phyloP scores from a whole-genome alignment of 2,329 filamentous ascomycete genomes.

The Cordyceps tenuipes region DNA sequence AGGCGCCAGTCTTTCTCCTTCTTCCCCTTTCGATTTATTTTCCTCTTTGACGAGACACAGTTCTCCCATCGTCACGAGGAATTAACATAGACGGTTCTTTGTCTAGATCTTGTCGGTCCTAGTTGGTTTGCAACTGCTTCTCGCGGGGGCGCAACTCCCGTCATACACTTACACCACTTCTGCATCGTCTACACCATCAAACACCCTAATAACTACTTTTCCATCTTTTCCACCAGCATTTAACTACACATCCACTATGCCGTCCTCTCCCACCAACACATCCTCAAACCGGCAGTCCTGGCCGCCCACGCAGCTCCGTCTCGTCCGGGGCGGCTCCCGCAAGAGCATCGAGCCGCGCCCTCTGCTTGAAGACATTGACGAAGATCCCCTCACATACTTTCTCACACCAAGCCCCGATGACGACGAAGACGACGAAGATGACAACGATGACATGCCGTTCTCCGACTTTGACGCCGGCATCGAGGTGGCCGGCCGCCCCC shows the following conservation, averaged over 20 bases:
- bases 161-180: not conserved
- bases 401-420: slow-evolving; percentile 38
- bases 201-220: not conserved
- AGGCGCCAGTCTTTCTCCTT: not conserved
- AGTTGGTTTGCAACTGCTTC: not conserved
- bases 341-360: slow-evolving; percentile 30
- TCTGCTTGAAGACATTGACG: slow-evolving; percentile 40
- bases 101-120: not conserved
- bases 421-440: slow-evolving; percentile 31
- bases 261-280: slow-evolving; percentile 22
- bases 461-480: slow-evolving; percentile 49
- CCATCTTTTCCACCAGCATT: not conserved
- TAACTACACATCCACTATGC: slow-evolving; percentile 21
- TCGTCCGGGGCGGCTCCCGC: slow-evolving; percentile 29
- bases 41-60: not conserved
- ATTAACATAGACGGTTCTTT: not conserved
- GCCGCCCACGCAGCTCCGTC: slow-evolving; percentile 42
- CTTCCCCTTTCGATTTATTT: not conserved
- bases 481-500: slow-evolving; percentile 38
- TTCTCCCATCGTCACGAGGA: not conserved
- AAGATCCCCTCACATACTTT: slow-evolving; percentile 49
- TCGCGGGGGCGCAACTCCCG: not conserved
- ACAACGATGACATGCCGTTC: slow-evolving; percentile 27
- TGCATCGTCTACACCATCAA: not conserved
- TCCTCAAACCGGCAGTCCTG: slow-evolving; percentile 38